Percentiles rank a stretch among this genome's conserved stretches.
These are phyloP conservation scores for Symbiodinium natans DNA, from an alignment of 73 alveolate genomes.

Conservation along the genomic window DNA sequence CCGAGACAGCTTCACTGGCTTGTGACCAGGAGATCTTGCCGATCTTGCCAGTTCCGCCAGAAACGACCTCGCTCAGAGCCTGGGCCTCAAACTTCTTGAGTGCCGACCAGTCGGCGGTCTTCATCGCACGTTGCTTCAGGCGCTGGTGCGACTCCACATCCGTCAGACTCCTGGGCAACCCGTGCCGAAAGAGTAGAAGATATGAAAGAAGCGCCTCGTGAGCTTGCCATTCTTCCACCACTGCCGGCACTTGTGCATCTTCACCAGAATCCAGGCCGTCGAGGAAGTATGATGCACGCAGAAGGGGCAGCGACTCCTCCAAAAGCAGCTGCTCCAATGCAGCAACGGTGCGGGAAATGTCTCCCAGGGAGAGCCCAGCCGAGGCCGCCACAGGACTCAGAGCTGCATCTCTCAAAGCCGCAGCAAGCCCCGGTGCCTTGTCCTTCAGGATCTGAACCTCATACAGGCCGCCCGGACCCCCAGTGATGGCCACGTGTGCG, in stretches of 20 bases:
- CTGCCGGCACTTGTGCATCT: neutral
- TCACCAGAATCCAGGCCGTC: neutral
- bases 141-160: neutral
- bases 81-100: neutral
- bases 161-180: conserved; percentile 39
- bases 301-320: conserved; percentile 32
- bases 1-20: neutral
- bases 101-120: neutral
- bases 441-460: conserved; percentile 38
- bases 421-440: conserved; percentile 70
- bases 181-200: conserved; percentile 66
- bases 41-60: neutral
- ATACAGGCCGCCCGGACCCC: conserved; percentile 39
- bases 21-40: conserved; percentile 10
- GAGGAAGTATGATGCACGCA: conserved; percentile 35
- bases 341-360: conserved; percentile 30
- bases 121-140: conserved; percentile 47
- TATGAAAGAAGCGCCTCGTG: neutral
- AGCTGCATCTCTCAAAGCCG: conserved; percentile 54
- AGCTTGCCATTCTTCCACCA: neutral
- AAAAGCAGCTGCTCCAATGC: conserved; percentile 30
- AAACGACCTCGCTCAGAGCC: neutral
- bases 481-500: neutral
- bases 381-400: neutral
- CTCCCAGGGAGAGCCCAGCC: conserved; percentile 44